phyloP scores from a whole-genome alignment of 257 asterid species.

The Solanum medicagineum region DNA sequence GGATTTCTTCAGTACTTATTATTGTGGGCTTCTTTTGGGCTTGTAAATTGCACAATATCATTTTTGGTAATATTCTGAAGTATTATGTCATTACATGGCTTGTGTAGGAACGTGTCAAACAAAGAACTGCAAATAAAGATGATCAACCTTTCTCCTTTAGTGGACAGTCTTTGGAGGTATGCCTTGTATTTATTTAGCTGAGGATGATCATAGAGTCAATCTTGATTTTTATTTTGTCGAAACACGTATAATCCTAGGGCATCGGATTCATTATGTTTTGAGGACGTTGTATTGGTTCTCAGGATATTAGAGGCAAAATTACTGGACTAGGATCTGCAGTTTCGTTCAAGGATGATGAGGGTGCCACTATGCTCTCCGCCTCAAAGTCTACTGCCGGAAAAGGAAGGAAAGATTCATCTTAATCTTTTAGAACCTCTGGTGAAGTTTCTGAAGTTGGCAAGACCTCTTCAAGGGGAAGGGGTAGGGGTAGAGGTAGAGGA shows the following conservation, averaged over 20 bases:
- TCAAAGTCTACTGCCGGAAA: constrained; percentile 37
- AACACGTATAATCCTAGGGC: constrained; percentile 3
- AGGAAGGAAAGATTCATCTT: constrained; percentile 53
- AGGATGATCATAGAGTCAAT: neutral
- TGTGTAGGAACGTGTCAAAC: constrained; percentile 79
- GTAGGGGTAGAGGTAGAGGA: constrained; percentile 80
- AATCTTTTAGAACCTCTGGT: constrained; percentile 45
- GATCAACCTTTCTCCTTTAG: constrained; percentile 40
- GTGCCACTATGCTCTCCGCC: constrained; percentile 32
- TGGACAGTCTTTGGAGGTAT: constrained; percentile 55
- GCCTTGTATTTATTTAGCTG: constrained; percentile 3
- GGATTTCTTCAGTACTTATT: too few relatives aligned
- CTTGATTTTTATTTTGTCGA: neutral
- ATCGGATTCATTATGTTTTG: neutral
- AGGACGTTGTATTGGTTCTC: neutral
- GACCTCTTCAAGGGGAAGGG: constrained; percentile 78
- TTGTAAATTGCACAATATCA: neutral
- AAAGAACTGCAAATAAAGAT: constrained; percentile 50
- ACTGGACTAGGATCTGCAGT: constrained; percentile 41
- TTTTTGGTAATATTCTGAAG: neutral
- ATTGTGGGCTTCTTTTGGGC: neutral
- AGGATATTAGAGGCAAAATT: constrained; percentile 36
- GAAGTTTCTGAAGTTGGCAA: constrained; percentile 47
- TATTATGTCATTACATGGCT: neutral
- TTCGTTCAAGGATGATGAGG: constrained; percentile 85